Percentiles rank a stretch among this genome's conserved stretches.
Evolutionary conservation across 768 basidiomycete genomes (phyloP).

Genomic region (Mycena leptocephala): DNA sequence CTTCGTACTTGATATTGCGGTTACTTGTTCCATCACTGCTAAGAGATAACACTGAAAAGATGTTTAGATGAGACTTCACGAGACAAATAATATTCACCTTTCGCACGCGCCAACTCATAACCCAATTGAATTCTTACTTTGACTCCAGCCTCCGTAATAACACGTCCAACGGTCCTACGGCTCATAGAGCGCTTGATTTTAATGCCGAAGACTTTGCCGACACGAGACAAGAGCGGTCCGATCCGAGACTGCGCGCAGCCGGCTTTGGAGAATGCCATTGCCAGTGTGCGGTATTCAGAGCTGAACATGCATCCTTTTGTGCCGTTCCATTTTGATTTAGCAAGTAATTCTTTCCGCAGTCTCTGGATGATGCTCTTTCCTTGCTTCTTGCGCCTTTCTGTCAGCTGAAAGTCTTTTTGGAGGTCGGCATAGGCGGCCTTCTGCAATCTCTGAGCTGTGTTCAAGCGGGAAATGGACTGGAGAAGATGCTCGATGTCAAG

Average conservation of each 20-base stretch:
- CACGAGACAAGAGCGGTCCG: not conserved
- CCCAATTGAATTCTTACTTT: slow-evolving; percentile 13
- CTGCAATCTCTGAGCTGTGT: not conserved
- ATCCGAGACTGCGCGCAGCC: slow-evolving; percentile 1
- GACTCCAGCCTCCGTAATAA: slow-evolving; percentile 23
- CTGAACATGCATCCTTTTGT: not conserved
- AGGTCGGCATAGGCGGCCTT: not conserved
- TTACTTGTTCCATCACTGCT: slow-evolving; percentile 34
- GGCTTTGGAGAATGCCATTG: not conserved
- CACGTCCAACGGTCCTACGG: slow-evolving; percentile 9
- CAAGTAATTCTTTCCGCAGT: not conserved
- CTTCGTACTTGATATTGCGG: slow-evolving; percentile 32
- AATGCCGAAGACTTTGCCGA: slow-evolving; percentile 15
- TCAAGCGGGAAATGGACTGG: not conserved
- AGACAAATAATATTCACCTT: not conserved
- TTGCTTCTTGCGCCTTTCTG: not conserved
- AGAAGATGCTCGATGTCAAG: not conserved
- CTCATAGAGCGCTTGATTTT: not conserved
- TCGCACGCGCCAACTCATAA: slow-evolving; percentile 1
- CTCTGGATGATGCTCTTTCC: not conserved
- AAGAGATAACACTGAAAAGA: not conserved
- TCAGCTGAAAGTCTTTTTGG: not conserved
- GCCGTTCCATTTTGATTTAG: not conserved
- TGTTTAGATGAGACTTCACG: too few species aligned
- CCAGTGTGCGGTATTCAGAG: not conserved